Conservation (phyloP, 2,329 filamentous ascomycete genomes). For the Verruconis gallopava region DNA sequence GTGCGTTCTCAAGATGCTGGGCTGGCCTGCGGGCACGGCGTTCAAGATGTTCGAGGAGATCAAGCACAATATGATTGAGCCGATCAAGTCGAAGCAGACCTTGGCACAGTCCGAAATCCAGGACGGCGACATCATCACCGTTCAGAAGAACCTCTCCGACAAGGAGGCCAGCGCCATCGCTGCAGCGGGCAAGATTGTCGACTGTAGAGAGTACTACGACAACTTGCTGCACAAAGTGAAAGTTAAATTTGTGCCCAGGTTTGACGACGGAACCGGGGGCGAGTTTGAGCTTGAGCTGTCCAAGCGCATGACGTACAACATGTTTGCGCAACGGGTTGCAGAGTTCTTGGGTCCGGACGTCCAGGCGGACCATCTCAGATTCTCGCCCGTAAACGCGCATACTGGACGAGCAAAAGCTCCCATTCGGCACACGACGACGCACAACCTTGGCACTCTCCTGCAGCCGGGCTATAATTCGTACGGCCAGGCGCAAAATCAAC, state of each 20-base stretch:
- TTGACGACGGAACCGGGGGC: constrained; percentile 44
- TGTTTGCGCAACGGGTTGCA: constrained; percentile 70
- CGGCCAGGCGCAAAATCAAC: constrained; percentile 52
- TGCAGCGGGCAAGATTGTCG: constrained; percentile 37
- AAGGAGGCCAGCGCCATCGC: constrained; percentile 26
- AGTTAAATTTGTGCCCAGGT: constrained; percentile 61
- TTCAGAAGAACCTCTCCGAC: constrained; percentile 54
- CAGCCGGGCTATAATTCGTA: constrained; percentile 60
- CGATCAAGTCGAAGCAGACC: constrained; percentile 80
- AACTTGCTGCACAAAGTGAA: constrained; percentile 75
- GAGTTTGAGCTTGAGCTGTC: constrained; percentile 68
- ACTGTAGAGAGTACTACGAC: constrained; percentile 83
- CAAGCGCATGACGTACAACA: constrained; percentile 81
- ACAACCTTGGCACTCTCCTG: constrained; percentile 68
- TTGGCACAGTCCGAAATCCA: constrained; percentile 87
- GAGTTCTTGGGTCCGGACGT: constrained; percentile 51
- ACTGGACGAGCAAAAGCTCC: constrained; percentile 65
- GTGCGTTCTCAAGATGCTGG: constrained; percentile 68
- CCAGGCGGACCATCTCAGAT: constrained; percentile 76
- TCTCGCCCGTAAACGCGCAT: constrained; percentile 70
- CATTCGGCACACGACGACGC: constrained; percentile 58
- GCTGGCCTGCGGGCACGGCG: constrained; percentile 64
- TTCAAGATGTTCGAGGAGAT: constrained; percentile 87
- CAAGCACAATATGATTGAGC: constrained; percentile 94
- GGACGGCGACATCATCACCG: constrained; percentile 93